A percentile compares a stretch with the other conserved stretches of the same genome.
Conservation (phyloP, 768 basidiomycete species). For the Boletus fagicola region DNA sequence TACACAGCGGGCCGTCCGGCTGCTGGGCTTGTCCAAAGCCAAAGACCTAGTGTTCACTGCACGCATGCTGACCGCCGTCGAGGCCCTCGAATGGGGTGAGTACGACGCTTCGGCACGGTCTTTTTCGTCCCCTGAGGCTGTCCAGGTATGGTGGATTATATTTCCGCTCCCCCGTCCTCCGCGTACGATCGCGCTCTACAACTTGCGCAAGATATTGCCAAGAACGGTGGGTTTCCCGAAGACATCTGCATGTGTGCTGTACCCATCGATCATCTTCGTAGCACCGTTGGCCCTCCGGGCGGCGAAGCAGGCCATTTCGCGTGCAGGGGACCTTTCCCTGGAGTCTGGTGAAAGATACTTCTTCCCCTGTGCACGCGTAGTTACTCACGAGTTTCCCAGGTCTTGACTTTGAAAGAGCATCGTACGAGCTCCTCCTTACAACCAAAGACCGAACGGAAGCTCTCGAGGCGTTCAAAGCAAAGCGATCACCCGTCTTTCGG, state of each 20-base stretch:
- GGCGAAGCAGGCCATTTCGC: constrained; percentile 81
- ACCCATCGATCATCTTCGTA: constrained; percentile 27
- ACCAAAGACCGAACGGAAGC: constrained; percentile 82
- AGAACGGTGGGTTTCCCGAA: constrained; percentile 47
- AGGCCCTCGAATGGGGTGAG: constrained; percentile 72
- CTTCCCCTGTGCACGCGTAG: neutral
- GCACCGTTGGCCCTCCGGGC: constrained; percentile 87
- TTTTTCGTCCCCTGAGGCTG: constrained; percentile 6
- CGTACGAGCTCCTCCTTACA: constrained; percentile 76
- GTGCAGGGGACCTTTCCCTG: constrained; percentile 73
- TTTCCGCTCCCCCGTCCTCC: constrained; percentile 56
- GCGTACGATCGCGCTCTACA: constrained; percentile 70
- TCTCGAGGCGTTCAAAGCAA: constrained; percentile 81
- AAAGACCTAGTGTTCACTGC: constrained; percentile 88
- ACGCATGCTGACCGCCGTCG: constrained; percentile 58
- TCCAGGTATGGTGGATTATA: constrained; percentile 79
- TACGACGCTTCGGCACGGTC: neutral
- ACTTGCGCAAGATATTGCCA: constrained; percentile 67
- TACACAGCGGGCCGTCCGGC: constrained; percentile 76
- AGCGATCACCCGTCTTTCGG: constrained; percentile 72
- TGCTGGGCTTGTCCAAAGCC: constrained; percentile 76
- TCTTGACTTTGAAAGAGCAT: constrained; percentile 87
- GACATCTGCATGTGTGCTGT: neutral
- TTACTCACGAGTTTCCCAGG: constrained; percentile 39
- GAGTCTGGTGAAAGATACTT: constrained; percentile 55